Base-by-base conservation (phyloP, 2,329 filamentous ascomycete genomes). In the Shiraia sp. region DNA sequence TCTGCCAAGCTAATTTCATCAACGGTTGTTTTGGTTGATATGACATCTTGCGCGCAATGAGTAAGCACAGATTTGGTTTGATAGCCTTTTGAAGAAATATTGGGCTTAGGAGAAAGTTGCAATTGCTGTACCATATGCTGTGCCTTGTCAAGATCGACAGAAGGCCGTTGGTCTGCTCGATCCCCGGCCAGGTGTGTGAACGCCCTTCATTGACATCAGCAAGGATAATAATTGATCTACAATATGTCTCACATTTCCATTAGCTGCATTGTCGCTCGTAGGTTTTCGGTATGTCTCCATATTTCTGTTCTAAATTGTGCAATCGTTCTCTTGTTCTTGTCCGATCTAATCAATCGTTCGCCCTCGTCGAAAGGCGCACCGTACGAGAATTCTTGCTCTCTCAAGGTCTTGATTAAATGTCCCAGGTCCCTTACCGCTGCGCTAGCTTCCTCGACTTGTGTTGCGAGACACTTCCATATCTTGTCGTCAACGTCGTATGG, bases 201-300 rank as follows among this genome's bases (percentile, higher is more conserved):
- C 25, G 37, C 30, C 6, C 53, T 56, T 27, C 7, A 15, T 13
- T 13, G n/a, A 40, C 12, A 25, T 55, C 26, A 47, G 46, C 35
- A 28, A 17, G 25, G 13, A 37, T 30, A 16, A 10, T 19, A 9
- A 10, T 12, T 9, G 6, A 28, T 33, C 32, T 19, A 9, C 12
- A 28, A 30, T 15, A 40, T 37, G 13, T 22, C 52, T 55, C 41
- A 57, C 54, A 31, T 48, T 17, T 51, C 39, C 17, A 58, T 44
- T 27, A 58, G 29, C 10, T 49, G 42, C 15, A 50, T 27, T 7
- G 43, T 45, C 22, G 42, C 45, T 16, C 34, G 42, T 32, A 58
- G 38, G 33, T 46, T 51, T 22, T 55, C 45, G 33, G 43, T 47
- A 27, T 56, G 53, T 36, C 47, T 49, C 24, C 25, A 40, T 19